Percentiles rank a stretch among this genome's conserved stretches.
Evolutionary conservation across 1,284 basidiomycete species (phyloP).

Genomic region (Ceratobasidium sp.): DNA sequence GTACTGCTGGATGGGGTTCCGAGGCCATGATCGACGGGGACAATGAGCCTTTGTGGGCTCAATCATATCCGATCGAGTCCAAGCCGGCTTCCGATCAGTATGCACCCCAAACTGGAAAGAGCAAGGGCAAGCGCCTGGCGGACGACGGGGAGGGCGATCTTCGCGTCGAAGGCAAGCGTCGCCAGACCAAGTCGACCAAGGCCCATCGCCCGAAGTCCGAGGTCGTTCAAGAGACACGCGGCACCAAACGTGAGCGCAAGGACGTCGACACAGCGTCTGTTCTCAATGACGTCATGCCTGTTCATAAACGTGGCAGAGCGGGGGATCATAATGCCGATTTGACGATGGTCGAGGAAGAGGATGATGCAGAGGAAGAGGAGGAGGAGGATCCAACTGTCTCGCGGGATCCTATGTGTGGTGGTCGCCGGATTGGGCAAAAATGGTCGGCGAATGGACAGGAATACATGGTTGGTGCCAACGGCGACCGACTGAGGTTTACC

Average conservation of each 20-base stretch:
- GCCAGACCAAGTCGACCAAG: slow-evolving; percentile 48
- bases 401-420: slow-evolving; percentile 65
- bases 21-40: slow-evolving; percentile 44
- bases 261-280: slow-evolving; percentile 80
- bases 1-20: slow-evolving; percentile 39
- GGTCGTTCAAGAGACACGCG: slow-evolving; percentile 58
- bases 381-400: slow-evolving; percentile 57
- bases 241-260: slow-evolving; percentile 79
- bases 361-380: slow-evolving; percentile 46
- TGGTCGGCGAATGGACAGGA: slow-evolving; percentile 77
- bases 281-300: slow-evolving; percentile 67
- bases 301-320: slow-evolving; percentile 60
- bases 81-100: slow-evolving; percentile 7
- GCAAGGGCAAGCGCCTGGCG: slow-evolving; percentile 47
- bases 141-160: slow-evolving; percentile 60
- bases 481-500: slow-evolving; percentile 74
- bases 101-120: slow-evolving; percentile 23
- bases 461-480: slow-evolving; percentile 78
- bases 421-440: slow-evolving; percentile 75
- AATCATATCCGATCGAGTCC: slow-evolving; percentile 27
- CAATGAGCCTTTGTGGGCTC: slow-evolving; percentile 35
- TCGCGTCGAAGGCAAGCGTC: slow-evolving; percentile 50
- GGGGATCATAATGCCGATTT: slow-evolving; percentile 70
- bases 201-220: slow-evolving; percentile 13
- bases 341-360: slow-evolving; percentile 63